Conservation (phyloP, 2,329 filamentous ascomycete species). For the Phaeophleospora eucalypticola region DNA sequence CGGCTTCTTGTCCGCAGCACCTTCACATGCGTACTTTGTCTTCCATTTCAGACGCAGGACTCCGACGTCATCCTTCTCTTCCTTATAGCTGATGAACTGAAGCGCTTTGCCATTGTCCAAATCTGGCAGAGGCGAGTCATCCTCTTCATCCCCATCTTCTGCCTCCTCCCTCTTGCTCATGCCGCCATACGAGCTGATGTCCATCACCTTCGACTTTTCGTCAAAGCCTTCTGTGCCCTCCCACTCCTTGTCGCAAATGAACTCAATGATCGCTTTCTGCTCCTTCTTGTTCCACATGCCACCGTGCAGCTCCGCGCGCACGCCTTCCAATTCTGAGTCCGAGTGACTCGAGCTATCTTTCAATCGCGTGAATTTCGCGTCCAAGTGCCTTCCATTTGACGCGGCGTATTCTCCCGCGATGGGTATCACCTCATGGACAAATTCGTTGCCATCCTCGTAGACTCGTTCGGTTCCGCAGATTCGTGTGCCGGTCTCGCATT, state of each 20-base stretch:
- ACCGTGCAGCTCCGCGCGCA: constrained; percentile 65
- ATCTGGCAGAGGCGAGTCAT: constrained; percentile 32
- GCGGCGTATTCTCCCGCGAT: constrained; percentile 69
- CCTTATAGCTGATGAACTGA: constrained; percentile 69
- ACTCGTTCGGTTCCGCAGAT: constrained; percentile 71
- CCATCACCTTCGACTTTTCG: constrained; percentile 55
- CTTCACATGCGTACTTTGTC: constrained; percentile 81
- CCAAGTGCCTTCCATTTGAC: constrained; percentile 56
- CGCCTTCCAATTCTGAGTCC: constrained; percentile 66
- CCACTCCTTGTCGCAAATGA: constrained; percentile 70
- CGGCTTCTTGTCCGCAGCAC: constrained; percentile 42
- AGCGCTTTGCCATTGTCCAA: constrained; percentile 61
- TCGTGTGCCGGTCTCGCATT: constrained; percentile 65
- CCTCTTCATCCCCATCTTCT: constrained; percentile 34
- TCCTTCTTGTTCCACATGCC: constrained; percentile 52
- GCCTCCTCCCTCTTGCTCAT: constrained; percentile 39
- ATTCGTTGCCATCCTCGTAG: constrained; percentile 47
- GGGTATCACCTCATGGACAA: constrained; percentile 58
- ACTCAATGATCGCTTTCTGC: constrained; percentile 78
- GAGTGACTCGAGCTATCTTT: constrained; percentile 60
- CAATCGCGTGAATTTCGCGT: constrained; percentile 63
- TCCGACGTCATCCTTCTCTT: constrained; percentile 52
- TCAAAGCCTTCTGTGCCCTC: constrained; percentile 69
- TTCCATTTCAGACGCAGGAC: constrained; percentile 76
- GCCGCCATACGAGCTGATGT: constrained; percentile 48